These are phyloP conservation scores for Cladosporium sp. DNA, from an alignment of 2,329 filamentous ascomycete species.

Conservation along the genomic window DNA sequence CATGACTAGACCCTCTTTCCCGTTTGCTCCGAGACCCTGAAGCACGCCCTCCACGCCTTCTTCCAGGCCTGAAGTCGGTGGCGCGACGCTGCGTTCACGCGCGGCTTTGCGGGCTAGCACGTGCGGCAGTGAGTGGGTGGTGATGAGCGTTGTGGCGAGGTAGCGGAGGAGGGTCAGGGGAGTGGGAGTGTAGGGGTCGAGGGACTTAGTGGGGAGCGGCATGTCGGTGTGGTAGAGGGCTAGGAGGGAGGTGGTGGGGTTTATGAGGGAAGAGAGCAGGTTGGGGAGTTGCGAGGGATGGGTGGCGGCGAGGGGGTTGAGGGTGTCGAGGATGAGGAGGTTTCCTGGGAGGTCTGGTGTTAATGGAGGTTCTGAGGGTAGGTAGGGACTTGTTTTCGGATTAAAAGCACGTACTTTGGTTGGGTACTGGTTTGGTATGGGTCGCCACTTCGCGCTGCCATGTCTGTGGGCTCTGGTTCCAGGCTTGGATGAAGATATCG, in stretches of 20 bases:
- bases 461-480: conserved; percentile 25
- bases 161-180: conserved; percentile 72
- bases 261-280: conserved; percentile 62
- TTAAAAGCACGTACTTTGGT: not conserved
- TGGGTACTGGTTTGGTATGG: not conserved
- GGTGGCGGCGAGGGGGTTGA: conserved; percentile 61
- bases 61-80: conserved; percentile 73
- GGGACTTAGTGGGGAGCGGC: conserved; percentile 48
- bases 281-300: conserved; percentile 57
- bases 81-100: conserved; percentile 66
- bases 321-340: conserved; percentile 74
- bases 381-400: not conserved
- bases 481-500: conserved; percentile 58
- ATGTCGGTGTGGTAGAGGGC: conserved; percentile 81
- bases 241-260: conserved; percentile 54
- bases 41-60: conserved; percentile 77
- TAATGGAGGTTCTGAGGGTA: not conserved
- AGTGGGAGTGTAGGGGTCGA: conserved; percentile 54
- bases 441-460: conserved; percentile 29
- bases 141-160: conserved; percentile 82
- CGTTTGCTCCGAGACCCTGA: conserved; percentile 58
- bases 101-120: conserved; percentile 71
- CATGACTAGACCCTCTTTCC: conserved; percentile 60
- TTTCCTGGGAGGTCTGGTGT: conserved; percentile 40
- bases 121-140: conserved; percentile 68